Evolutionary conservation across 495 filamentous ascomycete species (phyloP).

Genomic region (Hypoxylon lenormandii): DNA sequence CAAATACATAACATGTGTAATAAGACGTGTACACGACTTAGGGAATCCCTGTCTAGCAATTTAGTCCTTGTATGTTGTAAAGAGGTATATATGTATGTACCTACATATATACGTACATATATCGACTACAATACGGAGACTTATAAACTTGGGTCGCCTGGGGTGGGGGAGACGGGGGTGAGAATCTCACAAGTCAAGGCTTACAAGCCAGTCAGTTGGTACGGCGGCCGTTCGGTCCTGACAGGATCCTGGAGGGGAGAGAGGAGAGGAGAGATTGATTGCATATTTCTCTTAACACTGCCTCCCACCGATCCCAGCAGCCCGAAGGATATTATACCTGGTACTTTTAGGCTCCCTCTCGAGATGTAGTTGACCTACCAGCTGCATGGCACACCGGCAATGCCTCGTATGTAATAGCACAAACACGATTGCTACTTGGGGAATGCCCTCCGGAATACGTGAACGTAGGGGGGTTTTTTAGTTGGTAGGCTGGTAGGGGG

Average conservation of each 20-base stretch:
- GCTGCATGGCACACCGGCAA: conserved; percentile 5
- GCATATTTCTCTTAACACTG: conserved; percentile 26
- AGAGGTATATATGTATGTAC: background rate
- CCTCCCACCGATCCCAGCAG: conserved; percentile 24
- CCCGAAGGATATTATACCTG: conserved; percentile 12
- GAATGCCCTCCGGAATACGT: background rate
- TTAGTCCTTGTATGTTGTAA: conserved; percentile 17
- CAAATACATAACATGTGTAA: conserved; percentile 49
- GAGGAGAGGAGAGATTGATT: conserved; percentile 30
- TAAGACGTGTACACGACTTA: conserved; percentile 40
- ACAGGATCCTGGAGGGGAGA: conserved; percentile 34
- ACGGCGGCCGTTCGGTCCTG: conserved; percentile 39
- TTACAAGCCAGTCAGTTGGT: conserved; percentile 46
- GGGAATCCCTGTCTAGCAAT: conserved; percentile 37
- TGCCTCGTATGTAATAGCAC: conserved; percentile 8
- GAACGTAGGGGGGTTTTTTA: background rate
- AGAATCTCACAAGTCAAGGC: conserved; percentile 46
- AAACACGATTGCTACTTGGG: conserved; percentile 27
- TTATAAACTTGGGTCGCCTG: conserved; percentile 43
- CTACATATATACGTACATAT: conserved; percentile 12
- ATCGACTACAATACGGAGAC: conserved; percentile 43
- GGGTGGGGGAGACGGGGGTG: conserved; percentile 48
- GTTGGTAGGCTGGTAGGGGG: no score
- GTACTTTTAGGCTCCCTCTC: conserved; percentile 22
- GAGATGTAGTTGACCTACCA: conserved; percentile 17